Base-by-base conservation (phyloP, 176 grass and related monocot species). In the Avena sativa region DNA sequence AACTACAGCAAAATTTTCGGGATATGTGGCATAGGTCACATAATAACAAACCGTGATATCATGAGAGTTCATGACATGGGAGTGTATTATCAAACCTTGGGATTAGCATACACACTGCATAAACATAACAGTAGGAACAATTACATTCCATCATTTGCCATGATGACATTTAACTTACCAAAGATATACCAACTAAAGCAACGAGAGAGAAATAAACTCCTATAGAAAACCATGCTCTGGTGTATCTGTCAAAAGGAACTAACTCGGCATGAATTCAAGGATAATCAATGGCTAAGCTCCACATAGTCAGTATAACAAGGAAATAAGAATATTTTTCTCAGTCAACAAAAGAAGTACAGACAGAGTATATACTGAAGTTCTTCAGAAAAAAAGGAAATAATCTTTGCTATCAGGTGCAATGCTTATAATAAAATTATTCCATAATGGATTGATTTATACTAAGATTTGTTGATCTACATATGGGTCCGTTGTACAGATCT, bases 151-250 rank as follows among this genome's bases (percentile, higher is more conserved):
- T 69, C 75, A 80, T 86, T 70, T 12, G 13, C 5, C 61, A 52
- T 53, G 50, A 82, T 53, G 63, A 19, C 14, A 82, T 66, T 64
- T 53, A 74, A 83, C 96, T 91, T 78, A 96, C 96, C 90, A 91
- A 26, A 57, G 87, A 98, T 83, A 96, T 86, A 76, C 85, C 87
- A 55, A 85, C 46, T 84, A 96, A 76, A 90, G 88, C 82, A 78
- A 93, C 11, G 20, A 95, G 52, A 69, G 90, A 90, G 75, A 96
- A 81, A 88, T 82, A 93, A 88, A 88, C 92, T 15, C 92, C 96
- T 63, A 85, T 1, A 65, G 92, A 92, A 91, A 94, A 98, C 93
- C 96, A 98, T 85, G 83, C 74, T 76, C 85, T 90, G 71, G 92
- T 76, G 60, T 74, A 94, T 79, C 93, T 96, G 85, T 20, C 66